Percentiles rank a stretch among this genome's conserved stretches.
Conservation (phyloP, 192 early-diverging fungal species). For the Podila epigama region DNA sequence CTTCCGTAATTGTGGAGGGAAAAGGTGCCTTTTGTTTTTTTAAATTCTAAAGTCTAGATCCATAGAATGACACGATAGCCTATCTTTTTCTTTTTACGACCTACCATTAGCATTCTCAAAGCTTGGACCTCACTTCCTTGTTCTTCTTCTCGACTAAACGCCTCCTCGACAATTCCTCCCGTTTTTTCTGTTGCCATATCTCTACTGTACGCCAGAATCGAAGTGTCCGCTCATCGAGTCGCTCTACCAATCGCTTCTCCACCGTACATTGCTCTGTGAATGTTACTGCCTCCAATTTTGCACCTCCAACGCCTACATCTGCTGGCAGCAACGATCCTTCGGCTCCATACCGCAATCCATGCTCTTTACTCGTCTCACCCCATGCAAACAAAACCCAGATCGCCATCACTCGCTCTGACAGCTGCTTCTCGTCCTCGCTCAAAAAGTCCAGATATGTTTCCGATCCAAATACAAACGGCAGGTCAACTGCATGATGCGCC, state of each 20-base stretch:
- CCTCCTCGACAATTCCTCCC: slow-evolving; percentile 3
- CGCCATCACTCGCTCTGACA: slow-evolving; percentile 29
- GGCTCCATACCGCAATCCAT: slow-evolving; percentile 13
- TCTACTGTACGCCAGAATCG: slow-evolving; percentile 26
- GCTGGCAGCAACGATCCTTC: slow-evolving; percentile 21
- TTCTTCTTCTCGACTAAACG: slow-evolving; percentile 8
- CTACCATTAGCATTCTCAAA: no score
- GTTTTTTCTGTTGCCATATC: slow-evolving; percentile 4
- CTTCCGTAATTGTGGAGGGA: no score
- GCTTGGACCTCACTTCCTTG: no score
- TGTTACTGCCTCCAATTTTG: slow-evolving; percentile 25
- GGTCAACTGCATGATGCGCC: slow-evolving; percentile 37
- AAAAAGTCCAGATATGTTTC: slow-evolving; percentile 14
- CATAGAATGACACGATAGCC: no score
- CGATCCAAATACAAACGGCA: slow-evolving; percentile 30
- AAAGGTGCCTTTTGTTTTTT: no score
- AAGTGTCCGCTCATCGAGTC: slow-evolving; percentile 31
- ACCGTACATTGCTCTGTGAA: slow-evolving; percentile 43
- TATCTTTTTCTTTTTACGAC: no score
- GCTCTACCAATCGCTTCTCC: slow-evolving; percentile 33
- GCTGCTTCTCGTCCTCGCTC: slow-evolving; percentile 26
- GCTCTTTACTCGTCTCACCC: slow-evolving; percentile 27
- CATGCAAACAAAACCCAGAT: slow-evolving; percentile 43
- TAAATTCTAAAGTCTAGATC: no score
- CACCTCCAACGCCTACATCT: slow-evolving; percentile 21